A percentile compares a stretch with the other conserved stretches of the same genome.
Conservation (phyloP, 2,329 filamentous ascomycete genomes). For the Penicillium paneum region DNA sequence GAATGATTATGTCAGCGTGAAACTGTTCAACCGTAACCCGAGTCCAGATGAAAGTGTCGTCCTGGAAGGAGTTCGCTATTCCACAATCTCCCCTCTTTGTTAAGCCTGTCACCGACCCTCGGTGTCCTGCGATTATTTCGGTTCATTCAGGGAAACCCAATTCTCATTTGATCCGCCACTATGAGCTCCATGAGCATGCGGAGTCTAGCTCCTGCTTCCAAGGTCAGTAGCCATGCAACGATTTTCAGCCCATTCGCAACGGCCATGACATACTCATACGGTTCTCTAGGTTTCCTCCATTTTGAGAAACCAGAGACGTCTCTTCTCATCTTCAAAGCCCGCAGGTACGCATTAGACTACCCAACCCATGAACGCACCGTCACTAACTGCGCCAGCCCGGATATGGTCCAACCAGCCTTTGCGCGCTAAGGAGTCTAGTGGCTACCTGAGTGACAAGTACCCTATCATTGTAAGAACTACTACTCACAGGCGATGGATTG, state of each 20-base stretch:
- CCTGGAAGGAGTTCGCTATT: slow-evolving; percentile 23
- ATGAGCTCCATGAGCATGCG: slow-evolving; percentile 52
- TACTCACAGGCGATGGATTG: neutral
- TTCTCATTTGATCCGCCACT: slow-evolving; percentile 36
- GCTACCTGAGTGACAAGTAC: slow-evolving; percentile 84
- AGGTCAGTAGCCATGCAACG: slow-evolving; percentile 39
- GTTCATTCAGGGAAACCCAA: slow-evolving; percentile 26
- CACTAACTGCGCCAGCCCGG: slow-evolving; percentile 57
- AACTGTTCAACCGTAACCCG: slow-evolving; percentile 19
- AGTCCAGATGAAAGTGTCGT: slow-evolving; percentile 15
- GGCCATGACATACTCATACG: slow-evolving; percentile 22
- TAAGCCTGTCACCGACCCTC: slow-evolving; percentile 17
- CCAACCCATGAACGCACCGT: slow-evolving; percentile 13
- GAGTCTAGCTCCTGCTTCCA: slow-evolving; percentile 49
- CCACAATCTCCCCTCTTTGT: slow-evolving; percentile 20
- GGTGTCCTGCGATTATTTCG: slow-evolving; percentile 22
- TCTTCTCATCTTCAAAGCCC: slow-evolving; percentile 83
- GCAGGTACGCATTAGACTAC: slow-evolving; percentile 57
- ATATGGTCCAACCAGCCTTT: slow-evolving; percentile 83
- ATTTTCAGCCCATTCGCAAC: slow-evolving; percentile 21
- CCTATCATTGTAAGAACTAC: slow-evolving; percentile 74
- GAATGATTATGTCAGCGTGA: slow-evolving; percentile 34
- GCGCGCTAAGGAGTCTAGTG: slow-evolving; percentile 87
- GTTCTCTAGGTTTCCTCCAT: slow-evolving; percentile 60
- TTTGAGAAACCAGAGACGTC: slow-evolving; percentile 64